phyloP scores from a whole-genome alignment of 306 rosid species.

The Vachellia pachyceras region DNA sequence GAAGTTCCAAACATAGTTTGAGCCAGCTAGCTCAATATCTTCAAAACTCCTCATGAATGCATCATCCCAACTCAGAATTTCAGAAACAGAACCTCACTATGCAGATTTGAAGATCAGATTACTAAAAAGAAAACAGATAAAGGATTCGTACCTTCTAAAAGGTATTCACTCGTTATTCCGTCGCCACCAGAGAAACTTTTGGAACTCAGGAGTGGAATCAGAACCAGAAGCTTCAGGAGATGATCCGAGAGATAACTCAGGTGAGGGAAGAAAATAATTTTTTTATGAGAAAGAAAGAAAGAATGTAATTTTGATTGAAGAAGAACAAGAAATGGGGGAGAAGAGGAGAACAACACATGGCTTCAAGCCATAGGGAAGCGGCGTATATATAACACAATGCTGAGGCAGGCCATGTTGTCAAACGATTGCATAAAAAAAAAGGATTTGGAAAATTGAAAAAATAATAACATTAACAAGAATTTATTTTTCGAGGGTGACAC shows the following conservation, averaged over 20 bases:
- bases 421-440: constrained; percentile 41
- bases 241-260: neutral
- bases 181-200: neutral
- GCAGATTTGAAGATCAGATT: neutral
- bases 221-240: constrained; percentile 31
- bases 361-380: neutral
- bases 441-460: constrained; percentile 1
- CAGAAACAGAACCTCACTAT: neutral
- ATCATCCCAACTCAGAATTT: neutral
- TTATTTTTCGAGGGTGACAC: constrained; percentile 41
- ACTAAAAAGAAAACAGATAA: neutral
- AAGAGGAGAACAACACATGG: constrained; percentile 30
- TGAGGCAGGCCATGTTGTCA: constrained; percentile 10
- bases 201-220: constrained; percentile 12
- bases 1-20: neutral
- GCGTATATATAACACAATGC: constrained; percentile 34
- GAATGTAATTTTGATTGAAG: neutral
- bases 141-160: constrained; percentile 43
- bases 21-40: neutral
- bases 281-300: neutral
- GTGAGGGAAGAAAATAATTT: neutral
- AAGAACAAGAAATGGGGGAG: neutral
- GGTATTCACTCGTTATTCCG: neutral
- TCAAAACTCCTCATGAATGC: neutral
- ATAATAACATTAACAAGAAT: constrained; percentile 23